Percentiles rank a stretch among this genome's conserved stretches.
These are phyloP conservation scores for Chytriomyces sp. DNA, from an alignment of 192 early-diverging fungal species.

Conservation along the genomic window DNA sequence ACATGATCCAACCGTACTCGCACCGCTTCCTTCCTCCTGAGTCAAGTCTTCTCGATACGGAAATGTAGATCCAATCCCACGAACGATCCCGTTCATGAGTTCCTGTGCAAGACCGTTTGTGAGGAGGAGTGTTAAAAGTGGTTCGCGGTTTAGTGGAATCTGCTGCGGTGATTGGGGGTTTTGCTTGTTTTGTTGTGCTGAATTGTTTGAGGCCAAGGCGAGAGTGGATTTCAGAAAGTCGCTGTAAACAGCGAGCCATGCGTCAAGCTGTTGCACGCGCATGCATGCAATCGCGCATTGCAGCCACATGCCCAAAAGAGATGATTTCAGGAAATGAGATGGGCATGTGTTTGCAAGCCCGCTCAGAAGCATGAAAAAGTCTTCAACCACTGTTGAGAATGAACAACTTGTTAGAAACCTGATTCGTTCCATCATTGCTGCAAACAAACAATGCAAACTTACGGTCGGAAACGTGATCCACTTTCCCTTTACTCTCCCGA, in stretches of 20 bases:
- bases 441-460: neutral
- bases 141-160: neutral
- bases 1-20: conserved; percentile 1
- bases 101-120: neutral
- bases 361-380: conserved; percentile 70
- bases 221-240: conserved; percentile 29
- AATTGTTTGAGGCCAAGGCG: conserved; percentile 6
- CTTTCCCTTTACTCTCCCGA: conserved; percentile 39
- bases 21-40: conserved; percentile 8
- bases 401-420: neutral
- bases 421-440: conserved; percentile 1
- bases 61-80: conserved; percentile 12
- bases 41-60: conserved; percentile 34
- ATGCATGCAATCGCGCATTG: conserved; percentile 70
- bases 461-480: conserved; percentile 73
- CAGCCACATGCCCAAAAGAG: conserved; percentile 61
- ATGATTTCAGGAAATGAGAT: conserved; percentile 57
- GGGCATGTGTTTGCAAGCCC: conserved; percentile 59
- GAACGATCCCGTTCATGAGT: neutral
- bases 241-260: conserved; percentile 34
- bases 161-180: conserved; percentile 24
- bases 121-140: no score
- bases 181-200: neutral
- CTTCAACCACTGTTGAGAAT: conserved; percentile 68
- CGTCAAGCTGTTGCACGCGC: conserved; percentile 34